Conservation (phyloP, 306 rosid genomes). For the Pyrus bretschneideri region DNA sequence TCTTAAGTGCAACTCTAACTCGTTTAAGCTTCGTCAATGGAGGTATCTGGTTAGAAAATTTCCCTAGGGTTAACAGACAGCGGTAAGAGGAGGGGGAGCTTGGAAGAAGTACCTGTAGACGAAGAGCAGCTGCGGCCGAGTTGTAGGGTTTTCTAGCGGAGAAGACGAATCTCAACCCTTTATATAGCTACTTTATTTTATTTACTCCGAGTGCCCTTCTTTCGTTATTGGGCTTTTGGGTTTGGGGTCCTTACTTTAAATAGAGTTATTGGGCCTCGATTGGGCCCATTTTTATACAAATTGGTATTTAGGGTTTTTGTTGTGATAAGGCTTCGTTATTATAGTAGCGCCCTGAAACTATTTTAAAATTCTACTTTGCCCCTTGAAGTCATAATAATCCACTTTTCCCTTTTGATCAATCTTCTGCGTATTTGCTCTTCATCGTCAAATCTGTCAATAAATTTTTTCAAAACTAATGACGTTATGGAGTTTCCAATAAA, state of each 20-base stretch:
- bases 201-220: not conserved
- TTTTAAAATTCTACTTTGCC: too few relatives aligned
- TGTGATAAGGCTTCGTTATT: too few relatives aligned
- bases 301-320: too few relatives aligned
- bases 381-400: too few relatives aligned
- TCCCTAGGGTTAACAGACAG: not conserved
- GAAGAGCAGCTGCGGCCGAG: conserved; percentile 20
- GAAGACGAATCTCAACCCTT: not conserved
- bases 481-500: too few relatives aligned
- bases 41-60: not conserved
- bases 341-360: too few relatives aligned
- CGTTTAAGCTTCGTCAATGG: not conserved
- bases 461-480: too few relatives aligned
- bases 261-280: not conserved
- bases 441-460: too few relatives aligned
- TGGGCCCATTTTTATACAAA: not conserved
- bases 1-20: not conserved
- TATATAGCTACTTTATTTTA: conserved; percentile 3
- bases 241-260: not conserved
- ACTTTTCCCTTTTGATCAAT: too few relatives aligned
- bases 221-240: not conserved
- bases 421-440: too few relatives aligned
- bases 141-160: conserved; percentile 32
- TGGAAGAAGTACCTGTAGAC: not conserved
- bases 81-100: not conserved